A percentile compares a stretch with the other conserved stretches of the same genome.
These are phyloP conservation scores for Choiromyces venosus DNA, from an alignment of 495 filamentous ascomycete species.

Conservation along the genomic window DNA sequence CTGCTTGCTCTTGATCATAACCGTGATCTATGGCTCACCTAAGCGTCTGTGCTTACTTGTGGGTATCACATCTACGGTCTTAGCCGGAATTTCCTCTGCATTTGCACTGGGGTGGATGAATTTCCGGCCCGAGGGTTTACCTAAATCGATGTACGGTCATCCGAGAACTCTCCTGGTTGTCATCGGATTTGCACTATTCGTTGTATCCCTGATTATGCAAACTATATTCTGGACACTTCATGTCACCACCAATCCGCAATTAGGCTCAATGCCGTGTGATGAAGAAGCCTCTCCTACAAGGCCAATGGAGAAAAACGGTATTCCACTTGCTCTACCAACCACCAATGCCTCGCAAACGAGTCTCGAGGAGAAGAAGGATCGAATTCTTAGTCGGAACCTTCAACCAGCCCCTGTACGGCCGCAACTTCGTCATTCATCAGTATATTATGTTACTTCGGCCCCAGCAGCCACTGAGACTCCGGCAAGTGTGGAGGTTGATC, in stretches of 20 bases:
- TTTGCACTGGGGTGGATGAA: conserved; percentile 35
- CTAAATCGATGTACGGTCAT: conserved; percentile 26
- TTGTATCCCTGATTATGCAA: conserved; percentile 32
- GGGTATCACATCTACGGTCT: conserved; percentile 23
- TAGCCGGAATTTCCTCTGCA: conserved; percentile 28
- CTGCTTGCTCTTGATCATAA: conserved; percentile 20
- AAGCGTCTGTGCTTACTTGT: conserved; percentile 22
- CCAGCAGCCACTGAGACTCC: conserved; percentile 10
- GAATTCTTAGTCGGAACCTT: conserved; percentile 10
- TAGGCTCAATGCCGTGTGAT: neutral
- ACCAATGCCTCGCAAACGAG: conserved; percentile 6
- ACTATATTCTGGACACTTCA: conserved; percentile 35
- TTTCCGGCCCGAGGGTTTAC: conserved; percentile 29
- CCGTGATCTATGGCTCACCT: conserved; percentile 14
- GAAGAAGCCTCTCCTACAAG: conserved; percentile 12
- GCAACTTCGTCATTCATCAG: conserved; percentile 26
- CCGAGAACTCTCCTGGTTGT: conserved; percentile 30
- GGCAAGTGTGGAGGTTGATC: conserved; percentile 15
- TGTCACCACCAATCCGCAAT: conserved; percentile 17
- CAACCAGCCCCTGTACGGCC: conserved; percentile 14
- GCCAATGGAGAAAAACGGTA: conserved; percentile 5
- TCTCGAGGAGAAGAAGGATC: conserved; percentile 14
- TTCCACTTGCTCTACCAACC: neutral
- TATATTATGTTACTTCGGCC: conserved; percentile 29
- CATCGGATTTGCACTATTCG: conserved; percentile 33